A percentile compares a stretch with the other conserved stretches of the same genome.
phyloP scores from a whole-genome alignment of 2,329 filamentous ascomycete genomes.

The Xylaria sp. region DNA sequence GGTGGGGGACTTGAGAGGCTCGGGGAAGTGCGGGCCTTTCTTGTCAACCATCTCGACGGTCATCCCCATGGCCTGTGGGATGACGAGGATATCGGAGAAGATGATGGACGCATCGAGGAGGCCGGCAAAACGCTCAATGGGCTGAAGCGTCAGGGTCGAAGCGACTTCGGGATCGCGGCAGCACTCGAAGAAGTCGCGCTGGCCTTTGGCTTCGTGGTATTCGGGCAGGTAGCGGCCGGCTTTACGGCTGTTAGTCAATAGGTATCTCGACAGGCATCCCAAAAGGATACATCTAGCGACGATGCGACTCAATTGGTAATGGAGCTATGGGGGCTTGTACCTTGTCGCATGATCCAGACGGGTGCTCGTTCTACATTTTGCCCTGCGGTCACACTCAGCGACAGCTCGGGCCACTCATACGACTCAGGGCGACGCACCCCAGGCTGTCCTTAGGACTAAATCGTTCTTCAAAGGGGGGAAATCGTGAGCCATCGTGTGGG shows the following conservation, averaged over 20 bases:
- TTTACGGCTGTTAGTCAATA: slow-evolving; percentile 51
- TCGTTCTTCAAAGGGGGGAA: slow-evolving; percentile 94
- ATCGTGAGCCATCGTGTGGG: slow-evolving; percentile 68
- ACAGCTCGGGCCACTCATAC: slow-evolving; percentile 33
- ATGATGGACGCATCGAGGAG: slow-evolving; percentile 97
- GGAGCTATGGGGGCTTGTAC: slow-evolving; percentile 59
- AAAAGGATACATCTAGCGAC: not conserved
- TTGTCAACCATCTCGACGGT: slow-evolving; percentile 98
- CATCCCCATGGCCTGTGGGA: slow-evolving; percentile 98
- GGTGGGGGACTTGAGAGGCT: slow-evolving; percentile 79
- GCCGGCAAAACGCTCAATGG: slow-evolving; percentile 88
- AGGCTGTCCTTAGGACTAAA: slow-evolving; percentile 86
- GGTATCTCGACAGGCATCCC: not conserved
- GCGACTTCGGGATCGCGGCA: slow-evolving; percentile 93
- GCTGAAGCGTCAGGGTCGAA: slow-evolving; percentile 92
- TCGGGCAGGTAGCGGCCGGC: slow-evolving; percentile 97
- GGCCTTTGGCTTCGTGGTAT: slow-evolving; percentile 94
- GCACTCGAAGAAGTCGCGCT: slow-evolving; percentile 95
- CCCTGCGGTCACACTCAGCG: slow-evolving; percentile 62
- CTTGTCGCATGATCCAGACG: slow-evolving; percentile 99
- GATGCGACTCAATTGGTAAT: not conserved
- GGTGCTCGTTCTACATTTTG: slow-evolving; percentile 91
- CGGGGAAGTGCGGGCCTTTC: slow-evolving; percentile 93
- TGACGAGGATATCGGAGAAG: slow-evolving; percentile 97
- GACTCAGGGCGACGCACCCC: slow-evolving; percentile 67